Conservation (phyloP, 2,329 filamentous ascomycete species). For the Ceratocystiopsis brevicomis region DNA sequence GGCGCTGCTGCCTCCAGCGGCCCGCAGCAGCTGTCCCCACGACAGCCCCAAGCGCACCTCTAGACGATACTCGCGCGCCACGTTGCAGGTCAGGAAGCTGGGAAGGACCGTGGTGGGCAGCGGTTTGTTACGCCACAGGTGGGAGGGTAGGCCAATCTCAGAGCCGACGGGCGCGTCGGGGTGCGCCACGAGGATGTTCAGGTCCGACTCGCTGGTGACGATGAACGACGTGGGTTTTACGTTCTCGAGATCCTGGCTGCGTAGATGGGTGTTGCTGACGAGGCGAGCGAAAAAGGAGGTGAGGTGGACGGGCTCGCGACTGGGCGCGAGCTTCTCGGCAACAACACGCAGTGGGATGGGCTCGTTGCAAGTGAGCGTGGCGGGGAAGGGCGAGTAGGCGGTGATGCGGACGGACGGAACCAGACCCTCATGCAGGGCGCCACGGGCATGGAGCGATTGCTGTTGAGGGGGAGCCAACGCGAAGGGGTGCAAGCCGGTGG, state of each 20-base stretch:
- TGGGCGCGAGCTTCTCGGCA: slow-evolving; percentile 54
- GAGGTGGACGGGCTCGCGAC: slow-evolving; percentile 52
- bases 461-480: neutral
- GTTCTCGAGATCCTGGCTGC: slow-evolving; percentile 55
- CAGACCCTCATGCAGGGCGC: slow-evolving; percentile 14
- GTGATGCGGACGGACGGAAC: slow-evolving; percentile 56
- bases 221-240: slow-evolving; percentile 60
- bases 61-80: slow-evolving; percentile 63
- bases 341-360: slow-evolving; percentile 65
- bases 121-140: slow-evolving; percentile 50
- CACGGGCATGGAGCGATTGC: neutral
- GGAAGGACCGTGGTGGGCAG: slow-evolving; percentile 78
- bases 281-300: slow-evolving; percentile 67
- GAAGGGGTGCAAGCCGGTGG: neutral
- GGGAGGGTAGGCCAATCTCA: slow-evolving; percentile 50
- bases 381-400: slow-evolving; percentile 67
- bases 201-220: slow-evolving; percentile 49
- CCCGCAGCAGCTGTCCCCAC: slow-evolving; percentile 40
- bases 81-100: slow-evolving; percentile 75
- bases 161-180: slow-evolving; percentile 38
- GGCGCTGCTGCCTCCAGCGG: too few relatives aligned
- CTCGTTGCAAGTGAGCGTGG: slow-evolving; percentile 77
- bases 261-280: slow-evolving; percentile 59
- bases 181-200: slow-evolving; percentile 50
- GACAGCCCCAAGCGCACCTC: slow-evolving; percentile 64